Conservation (phyloP, 495 filamentous ascomycete species). For the Annulohypoxylon maeteangense region DNA sequence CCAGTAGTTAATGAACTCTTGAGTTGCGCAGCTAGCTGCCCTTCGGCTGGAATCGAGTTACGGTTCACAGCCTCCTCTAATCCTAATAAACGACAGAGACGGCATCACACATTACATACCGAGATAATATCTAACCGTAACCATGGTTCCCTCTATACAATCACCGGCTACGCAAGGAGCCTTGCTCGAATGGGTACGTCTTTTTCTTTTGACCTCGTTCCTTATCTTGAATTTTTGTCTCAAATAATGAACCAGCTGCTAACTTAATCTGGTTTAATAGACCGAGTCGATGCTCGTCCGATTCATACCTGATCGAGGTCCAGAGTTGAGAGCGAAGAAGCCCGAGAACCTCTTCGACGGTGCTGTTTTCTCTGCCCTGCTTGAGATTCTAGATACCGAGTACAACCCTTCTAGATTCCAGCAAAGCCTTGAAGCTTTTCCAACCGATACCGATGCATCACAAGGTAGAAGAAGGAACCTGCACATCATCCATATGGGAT, state of each 20-base stretch:
- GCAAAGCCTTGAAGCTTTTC: slow-evolving; percentile 50
- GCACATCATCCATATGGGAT: slow-evolving; percentile 46
- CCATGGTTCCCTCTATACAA: slow-evolving; percentile 45
- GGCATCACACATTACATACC: slow-evolving; percentile 6
- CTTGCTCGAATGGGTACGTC: slow-evolving; percentile 59
- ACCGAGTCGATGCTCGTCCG: slow-evolving; percentile 42
- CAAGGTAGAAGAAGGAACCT: slow-evolving; percentile 40
- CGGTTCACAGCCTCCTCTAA: slow-evolving; percentile 25
- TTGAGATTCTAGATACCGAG: slow-evolving; percentile 69
- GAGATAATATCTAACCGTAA: slow-evolving; percentile 19
- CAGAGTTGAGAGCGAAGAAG: slow-evolving; percentile 47
- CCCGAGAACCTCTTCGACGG: slow-evolving; percentile 78
- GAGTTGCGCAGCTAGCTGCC: slow-evolving; percentile 28
- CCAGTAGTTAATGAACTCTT: not conserved
- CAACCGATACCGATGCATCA: slow-evolving; percentile 30
- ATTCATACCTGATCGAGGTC: slow-evolving; percentile 32
- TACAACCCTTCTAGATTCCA: slow-evolving; percentile 75
- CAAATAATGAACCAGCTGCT: slow-evolving; percentile 17
- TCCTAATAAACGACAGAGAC: slow-evolving; percentile 27
- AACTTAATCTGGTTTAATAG: slow-evolving; percentile 31
- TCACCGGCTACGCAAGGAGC: slow-evolving; percentile 50
- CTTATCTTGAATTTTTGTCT: slow-evolving; percentile 1
- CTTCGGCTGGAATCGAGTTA: slow-evolving; percentile 6
- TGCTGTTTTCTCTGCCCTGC: slow-evolving; percentile 67
- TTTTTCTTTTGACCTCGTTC: not conserved